Evolutionary conservation across 805 yeast species (phyloP).

Genomic region (Tetrapisispora phaffii): DNA sequence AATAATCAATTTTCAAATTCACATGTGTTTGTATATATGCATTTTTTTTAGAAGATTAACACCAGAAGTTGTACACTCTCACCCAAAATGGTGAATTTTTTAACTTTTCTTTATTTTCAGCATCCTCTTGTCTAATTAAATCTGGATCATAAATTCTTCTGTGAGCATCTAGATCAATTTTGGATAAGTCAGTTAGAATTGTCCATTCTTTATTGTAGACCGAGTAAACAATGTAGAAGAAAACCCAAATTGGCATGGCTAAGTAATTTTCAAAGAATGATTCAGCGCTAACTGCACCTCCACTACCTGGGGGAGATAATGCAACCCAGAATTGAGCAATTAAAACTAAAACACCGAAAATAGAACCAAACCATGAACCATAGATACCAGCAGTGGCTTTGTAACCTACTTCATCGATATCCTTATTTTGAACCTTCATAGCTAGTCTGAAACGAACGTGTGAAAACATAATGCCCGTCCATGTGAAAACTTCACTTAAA

Average conservation of each 20-base stretch:
- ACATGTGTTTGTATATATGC: background rate
- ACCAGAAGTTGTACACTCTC: conserved; percentile 33
- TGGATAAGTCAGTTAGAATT: conserved; percentile 27
- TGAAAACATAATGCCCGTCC: conserved; percentile 45
- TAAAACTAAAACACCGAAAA: conserved; percentile 39
- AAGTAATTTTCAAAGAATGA: conserved; percentile 46
- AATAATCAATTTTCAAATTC: background rate
- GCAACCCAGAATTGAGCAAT: conserved; percentile 59
- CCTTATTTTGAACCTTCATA: conserved; percentile 40
- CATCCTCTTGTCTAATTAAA: conserved; percentile 33
- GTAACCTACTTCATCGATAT: conserved; percentile 40
- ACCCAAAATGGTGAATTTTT: conserved; percentile 22
- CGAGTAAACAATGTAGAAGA: conserved; percentile 43
- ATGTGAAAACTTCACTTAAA: conserved; percentile 47
- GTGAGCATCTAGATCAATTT: conserved; percentile 37
- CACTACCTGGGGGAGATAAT: conserved; percentile 41
- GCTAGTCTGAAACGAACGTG: conserved; percentile 50
- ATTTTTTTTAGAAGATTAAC: conserved; percentile 17
- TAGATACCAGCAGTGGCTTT: conserved; percentile 38
- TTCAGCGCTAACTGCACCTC: conserved; percentile 29
- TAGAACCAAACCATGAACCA: conserved; percentile 44
- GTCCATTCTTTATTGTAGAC: conserved; percentile 32
- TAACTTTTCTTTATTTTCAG: conserved; percentile 26
- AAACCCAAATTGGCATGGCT: conserved; percentile 37
- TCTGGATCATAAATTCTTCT: conserved; percentile 34